Conservation (phyloP, 306 rosid genomes). For the Datisca glomerata region DNA sequence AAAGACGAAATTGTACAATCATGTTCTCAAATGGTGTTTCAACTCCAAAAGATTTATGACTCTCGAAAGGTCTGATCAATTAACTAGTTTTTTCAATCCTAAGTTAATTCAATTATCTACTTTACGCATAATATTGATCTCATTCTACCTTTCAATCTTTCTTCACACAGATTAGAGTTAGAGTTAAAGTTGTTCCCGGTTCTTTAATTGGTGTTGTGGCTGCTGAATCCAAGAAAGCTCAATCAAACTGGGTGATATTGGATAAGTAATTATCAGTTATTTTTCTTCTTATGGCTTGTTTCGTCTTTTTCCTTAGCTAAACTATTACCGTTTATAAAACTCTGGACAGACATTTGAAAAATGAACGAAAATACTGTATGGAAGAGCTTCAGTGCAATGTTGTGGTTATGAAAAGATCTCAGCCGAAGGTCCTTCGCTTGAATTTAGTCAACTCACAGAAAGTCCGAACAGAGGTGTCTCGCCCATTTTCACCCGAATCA, state of each 20-base stretch:
- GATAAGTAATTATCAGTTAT: conserved; percentile 51
- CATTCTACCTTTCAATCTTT: conserved; percentile 7
- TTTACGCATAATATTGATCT: conserved; percentile 10
- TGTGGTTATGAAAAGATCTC: conserved; percentile 52
- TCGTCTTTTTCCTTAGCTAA: conserved; percentile 1
- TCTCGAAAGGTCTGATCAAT: conserved; percentile 56
- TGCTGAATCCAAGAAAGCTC: conserved; percentile 73
- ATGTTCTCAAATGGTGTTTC: conserved; percentile 78
- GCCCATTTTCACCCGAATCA: conserved; percentile 18
- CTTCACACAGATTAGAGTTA: conserved; percentile 57
- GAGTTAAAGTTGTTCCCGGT: conserved; percentile 60
- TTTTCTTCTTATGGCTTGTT: conserved; percentile 3
- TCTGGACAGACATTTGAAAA: conserved; percentile 48
- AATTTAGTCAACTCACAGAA: conserved; percentile 44
- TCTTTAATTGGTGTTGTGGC: conserved; percentile 58
- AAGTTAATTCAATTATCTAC: conserved; percentile 3
- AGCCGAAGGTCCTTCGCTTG: conserved; percentile 67
- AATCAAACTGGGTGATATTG: conserved; percentile 90
- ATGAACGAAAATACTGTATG: conserved; percentile 72
- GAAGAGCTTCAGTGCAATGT: conserved; percentile 84
- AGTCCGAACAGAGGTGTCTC: conserved; percentile 21
- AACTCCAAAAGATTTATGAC: conserved; percentile 71
- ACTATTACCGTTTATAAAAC: conserved; percentile 12
- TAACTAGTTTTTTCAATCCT: conserved; percentile 6
- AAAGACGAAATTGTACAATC: conserved; percentile 64